Conservation (phyloP, 2,329 filamentous ascomycete species). For the Arthroderma sp. region DNA sequence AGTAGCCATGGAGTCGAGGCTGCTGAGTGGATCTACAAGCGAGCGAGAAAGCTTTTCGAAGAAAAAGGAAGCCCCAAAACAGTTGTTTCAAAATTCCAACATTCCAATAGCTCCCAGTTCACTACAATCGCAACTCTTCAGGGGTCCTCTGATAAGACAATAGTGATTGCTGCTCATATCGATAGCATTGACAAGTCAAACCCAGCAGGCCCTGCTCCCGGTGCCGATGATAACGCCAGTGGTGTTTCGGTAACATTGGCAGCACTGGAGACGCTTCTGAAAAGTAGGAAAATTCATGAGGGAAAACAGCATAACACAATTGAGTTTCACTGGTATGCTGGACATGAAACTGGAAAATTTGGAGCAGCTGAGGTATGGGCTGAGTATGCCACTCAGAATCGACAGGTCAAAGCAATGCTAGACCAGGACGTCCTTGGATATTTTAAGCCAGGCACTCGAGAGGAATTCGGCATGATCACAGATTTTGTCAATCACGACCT, state of each 20-base stretch:
- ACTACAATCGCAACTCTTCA: conserved; percentile 5
- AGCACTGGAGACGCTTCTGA: conserved; percentile 2
- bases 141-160: conserved; percentile 5
- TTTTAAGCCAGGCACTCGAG: conserved; percentile 1
- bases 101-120: conserved; percentile 3
- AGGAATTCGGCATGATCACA: conserved; percentile 4
- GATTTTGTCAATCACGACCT: conserved; percentile 3
- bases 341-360: conserved; percentile 4
- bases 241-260: conserved; percentile 3
- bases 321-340: conserved; percentile 9
- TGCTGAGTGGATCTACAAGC: conserved; percentile 4
- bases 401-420: conserved; percentile 6
- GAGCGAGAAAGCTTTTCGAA: background rate
- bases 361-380: conserved; percentile 5
- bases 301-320: conserved; percentile 4
- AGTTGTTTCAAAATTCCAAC: conserved; percentile 4
- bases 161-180: conserved; percentile 6
- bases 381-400: background rate
- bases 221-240: conserved; percentile 6
- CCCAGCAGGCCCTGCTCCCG: conserved; percentile 2
- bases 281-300: conserved; percentile 1
- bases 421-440: conserved; percentile 7
- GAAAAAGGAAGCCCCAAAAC: background rate
- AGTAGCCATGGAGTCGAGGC: conserved; percentile 2
- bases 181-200: conserved; percentile 5